These are phyloP conservation scores for Amanita molliuscula DNA, from an alignment of 768 basidiomycete species.

Conservation along the genomic window DNA sequence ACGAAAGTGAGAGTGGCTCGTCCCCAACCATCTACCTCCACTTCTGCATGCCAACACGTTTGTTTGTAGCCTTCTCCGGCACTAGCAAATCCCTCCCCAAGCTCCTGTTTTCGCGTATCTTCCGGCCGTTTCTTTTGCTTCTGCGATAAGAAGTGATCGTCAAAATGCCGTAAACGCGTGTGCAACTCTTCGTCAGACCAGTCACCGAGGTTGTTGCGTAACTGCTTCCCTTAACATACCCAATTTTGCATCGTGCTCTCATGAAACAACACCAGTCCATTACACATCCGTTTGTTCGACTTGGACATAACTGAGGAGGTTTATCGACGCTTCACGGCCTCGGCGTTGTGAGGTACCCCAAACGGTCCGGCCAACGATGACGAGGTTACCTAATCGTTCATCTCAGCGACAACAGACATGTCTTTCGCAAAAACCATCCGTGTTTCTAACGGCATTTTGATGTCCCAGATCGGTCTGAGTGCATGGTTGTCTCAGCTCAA, in stretches of 20 bases:
- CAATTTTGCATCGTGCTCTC: no score
- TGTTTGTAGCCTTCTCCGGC: slow-evolving; percentile 43
- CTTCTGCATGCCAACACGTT: no score
- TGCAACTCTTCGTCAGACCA: slow-evolving; percentile 67
- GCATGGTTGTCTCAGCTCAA: slow-evolving; percentile 72
- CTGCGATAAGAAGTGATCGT: slow-evolving; percentile 42
- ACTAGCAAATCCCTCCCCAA: slow-evolving; percentile 48
- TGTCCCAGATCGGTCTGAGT: slow-evolving; percentile 76
- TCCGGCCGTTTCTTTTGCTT: slow-evolving; percentile 38
- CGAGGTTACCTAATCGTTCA: neutral
- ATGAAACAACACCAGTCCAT: no score
- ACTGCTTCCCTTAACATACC: no score
- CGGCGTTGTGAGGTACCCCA: no score
- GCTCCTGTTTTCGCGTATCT: slow-evolving; percentile 42
- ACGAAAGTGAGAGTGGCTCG: no score
- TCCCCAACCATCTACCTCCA: no score
- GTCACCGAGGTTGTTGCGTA: no score
- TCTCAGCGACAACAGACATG: slow-evolving; percentile 16
- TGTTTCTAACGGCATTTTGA: slow-evolving; percentile 33
- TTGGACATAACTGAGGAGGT: no score
- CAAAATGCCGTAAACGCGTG: slow-evolving; percentile 44
- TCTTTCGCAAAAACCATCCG: slow-evolving; percentile 31
- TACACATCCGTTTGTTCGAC: no score
- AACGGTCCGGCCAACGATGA: slow-evolving; percentile 4
- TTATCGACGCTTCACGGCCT: no score